Evolutionary conservation across 768 basidiomycete genomes (phyloP).

Genomic region (Boletellus emodensis): DNA sequence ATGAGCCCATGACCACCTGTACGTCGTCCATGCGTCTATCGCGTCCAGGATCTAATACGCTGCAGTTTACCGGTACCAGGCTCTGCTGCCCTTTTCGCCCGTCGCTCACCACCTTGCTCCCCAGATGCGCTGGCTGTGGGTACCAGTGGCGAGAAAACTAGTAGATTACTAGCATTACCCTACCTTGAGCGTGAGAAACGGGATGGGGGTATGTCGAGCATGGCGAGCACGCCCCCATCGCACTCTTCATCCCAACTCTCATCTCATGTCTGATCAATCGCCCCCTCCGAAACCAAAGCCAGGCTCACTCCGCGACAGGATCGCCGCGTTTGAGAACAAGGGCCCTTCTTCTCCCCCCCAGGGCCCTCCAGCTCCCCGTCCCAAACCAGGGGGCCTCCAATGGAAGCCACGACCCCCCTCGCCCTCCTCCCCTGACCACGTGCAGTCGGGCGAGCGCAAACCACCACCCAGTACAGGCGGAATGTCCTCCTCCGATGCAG

Average conservation of each 20-base stretch:
- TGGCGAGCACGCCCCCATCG: slow-evolving; percentile 17
- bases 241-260: slow-evolving; percentile 15
- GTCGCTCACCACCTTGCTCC: background rate
- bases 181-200: slow-evolving; percentile 22
- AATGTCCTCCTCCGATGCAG: slow-evolving; percentile 85
- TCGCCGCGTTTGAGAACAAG: slow-evolving; percentile 79
- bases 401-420: slow-evolving; percentile 69
- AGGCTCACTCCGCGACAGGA: slow-evolving; percentile 81
- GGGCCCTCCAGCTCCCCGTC: slow-evolving; percentile 31
- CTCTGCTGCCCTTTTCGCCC: background rate
- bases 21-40: slow-evolving; percentile 4
- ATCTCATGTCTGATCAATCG: slow-evolving; percentile 56
- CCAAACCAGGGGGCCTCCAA: slow-evolving; percentile 61
- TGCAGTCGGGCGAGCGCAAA: slow-evolving; percentile 22
- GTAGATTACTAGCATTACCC: background rate
- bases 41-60: slow-evolving; percentile 1
- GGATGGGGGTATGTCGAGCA: slow-evolving; percentile 8
- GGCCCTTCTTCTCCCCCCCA: slow-evolving; percentile 30
- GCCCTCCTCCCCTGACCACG: slow-evolving; percentile 32
- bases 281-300: slow-evolving; percentile 61
- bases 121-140: slow-evolving; percentile 58
- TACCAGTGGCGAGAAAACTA: slow-evolving; percentile 72
- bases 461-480: slow-evolving; percentile 31
- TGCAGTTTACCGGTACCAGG: slow-evolving; percentile 58
- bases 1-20: slow-evolving; percentile 78